Evolutionary conservation across 2,329 filamentous ascomycete species (phyloP).

Genomic region (Immersiporthe knoxdaviesiana): DNA sequence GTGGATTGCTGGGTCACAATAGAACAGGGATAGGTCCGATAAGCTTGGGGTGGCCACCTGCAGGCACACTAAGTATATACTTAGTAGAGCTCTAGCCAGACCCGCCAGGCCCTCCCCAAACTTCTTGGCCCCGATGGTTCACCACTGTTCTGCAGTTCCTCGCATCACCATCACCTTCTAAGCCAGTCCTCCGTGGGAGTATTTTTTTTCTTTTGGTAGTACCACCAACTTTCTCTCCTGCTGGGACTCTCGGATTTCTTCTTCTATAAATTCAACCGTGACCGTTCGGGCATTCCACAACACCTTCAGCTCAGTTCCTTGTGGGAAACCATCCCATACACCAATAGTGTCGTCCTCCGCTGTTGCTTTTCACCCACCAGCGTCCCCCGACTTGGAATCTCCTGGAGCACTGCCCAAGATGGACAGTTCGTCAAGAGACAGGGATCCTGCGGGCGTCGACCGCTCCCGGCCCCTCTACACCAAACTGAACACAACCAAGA

Average conservation of each 20-base stretch:
- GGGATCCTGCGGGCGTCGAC: slow-evolving; percentile 41
- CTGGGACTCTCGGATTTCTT: neutral
- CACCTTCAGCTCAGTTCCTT: neutral
- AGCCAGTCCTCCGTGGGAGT: neutral
- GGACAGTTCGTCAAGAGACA: slow-evolving; percentile 19
- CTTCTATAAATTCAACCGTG: neutral
- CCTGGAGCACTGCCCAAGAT: neutral
- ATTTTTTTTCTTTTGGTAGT: neutral
- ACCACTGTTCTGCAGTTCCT: neutral
- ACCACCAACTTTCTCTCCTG: neutral
- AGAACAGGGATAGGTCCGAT: neutral
- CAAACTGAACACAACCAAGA: slow-evolving; percentile 53
- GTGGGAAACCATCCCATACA: neutral
- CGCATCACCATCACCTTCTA: neutral
- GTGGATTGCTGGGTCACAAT: neutral
- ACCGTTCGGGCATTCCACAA: neutral
- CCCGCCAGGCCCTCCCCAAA: neutral
- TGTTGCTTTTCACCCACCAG: neutral
- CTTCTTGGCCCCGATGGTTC: neutral
- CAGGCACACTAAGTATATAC: too few species aligned
- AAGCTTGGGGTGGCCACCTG: neutral
- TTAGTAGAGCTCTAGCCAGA: neutral
- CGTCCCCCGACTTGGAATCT: neutral
- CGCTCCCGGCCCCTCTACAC: slow-evolving; percentile 52
- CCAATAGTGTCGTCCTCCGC: neutral